These are phyloP conservation scores for Tricholoma matsutake DNA, from an alignment of 768 basidiomycete species.

Conservation along the genomic window DNA sequence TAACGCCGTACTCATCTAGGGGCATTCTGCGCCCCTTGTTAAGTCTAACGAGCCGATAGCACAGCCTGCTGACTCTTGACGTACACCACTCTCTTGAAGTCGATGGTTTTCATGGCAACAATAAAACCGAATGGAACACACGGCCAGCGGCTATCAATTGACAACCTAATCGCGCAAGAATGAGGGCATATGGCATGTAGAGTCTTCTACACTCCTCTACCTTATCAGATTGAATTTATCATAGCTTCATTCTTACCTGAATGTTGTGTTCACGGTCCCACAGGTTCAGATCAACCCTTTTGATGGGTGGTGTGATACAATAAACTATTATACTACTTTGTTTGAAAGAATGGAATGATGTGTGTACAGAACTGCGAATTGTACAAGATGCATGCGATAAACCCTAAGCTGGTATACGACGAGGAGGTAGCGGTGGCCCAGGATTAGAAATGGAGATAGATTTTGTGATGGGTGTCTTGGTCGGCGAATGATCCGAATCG, in stretches of 20 bases:
- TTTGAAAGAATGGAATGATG: constrained; percentile 29
- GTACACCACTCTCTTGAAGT: neutral
- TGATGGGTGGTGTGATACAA: too few relatives aligned
- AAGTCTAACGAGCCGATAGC: neutral
- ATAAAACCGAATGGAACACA: neutral
- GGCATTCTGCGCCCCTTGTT: neutral
- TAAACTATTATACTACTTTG: neutral
- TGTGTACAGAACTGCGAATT: constrained; percentile 4
- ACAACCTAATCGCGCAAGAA: neutral
- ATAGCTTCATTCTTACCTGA: too few relatives aligned
- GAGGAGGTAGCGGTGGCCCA: constrained; percentile 21
- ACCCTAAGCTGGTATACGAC: constrained; percentile 10
- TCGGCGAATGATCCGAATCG: constrained; percentile 3
- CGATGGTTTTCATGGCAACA: neutral
- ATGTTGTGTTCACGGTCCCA: too few relatives aligned
- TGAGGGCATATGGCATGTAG: too few relatives aligned
- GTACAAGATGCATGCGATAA: neutral
- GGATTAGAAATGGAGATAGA: constrained; percentile 10
- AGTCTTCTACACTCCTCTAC: too few relatives aligned
- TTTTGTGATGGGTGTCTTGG: neutral
- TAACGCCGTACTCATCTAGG: neutral
- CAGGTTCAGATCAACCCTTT: too few relatives aligned
- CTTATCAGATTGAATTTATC: too few relatives aligned
- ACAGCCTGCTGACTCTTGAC: neutral
- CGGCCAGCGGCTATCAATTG: neutral